Percentiles rank a stretch among this genome's conserved stretches.
Conservation (phyloP, 2,329 filamentous ascomycete species). For the Trichoderma sp. region DNA sequence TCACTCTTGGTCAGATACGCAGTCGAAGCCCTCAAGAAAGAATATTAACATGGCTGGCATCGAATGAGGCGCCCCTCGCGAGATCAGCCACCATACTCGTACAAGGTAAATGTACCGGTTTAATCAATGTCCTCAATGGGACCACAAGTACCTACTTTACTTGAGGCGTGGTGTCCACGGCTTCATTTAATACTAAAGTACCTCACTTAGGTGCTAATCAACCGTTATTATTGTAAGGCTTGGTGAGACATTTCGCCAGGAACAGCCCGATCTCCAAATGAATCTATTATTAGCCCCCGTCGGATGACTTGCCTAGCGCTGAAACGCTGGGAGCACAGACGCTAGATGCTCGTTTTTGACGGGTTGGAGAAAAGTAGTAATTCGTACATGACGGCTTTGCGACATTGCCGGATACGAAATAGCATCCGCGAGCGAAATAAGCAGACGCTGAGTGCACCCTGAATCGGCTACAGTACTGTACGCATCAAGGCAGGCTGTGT, state of each 20-base stretch:
- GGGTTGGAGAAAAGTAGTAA: neutral
- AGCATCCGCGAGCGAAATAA: neutral
- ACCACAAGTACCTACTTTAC: neutral
- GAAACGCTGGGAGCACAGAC: conserved; percentile 21
- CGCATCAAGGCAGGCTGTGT: neutral
- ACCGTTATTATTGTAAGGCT: conserved; percentile 13
- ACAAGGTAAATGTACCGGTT: neutral
- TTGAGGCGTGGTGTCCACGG: neutral
- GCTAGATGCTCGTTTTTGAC: neutral
- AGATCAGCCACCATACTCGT: neutral
- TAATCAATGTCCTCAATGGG: neutral
- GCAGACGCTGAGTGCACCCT: neutral
- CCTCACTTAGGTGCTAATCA: neutral
- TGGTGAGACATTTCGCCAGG: conserved; percentile 21
- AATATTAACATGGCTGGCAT: neutral
- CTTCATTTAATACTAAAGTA: neutral
- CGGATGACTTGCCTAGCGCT: conserved; percentile 20
- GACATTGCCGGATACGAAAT: neutral
- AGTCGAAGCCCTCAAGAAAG: neutral
- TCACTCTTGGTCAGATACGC: neutral
- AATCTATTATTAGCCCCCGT: conserved; percentile 14
- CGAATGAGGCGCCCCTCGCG: neutral
- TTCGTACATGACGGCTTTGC: neutral
- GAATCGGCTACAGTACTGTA: neutral
- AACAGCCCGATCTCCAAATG: conserved; percentile 15